phyloP scores from a whole-genome alignment of 306 rosid species.

The Purshia tridentata region DNA sequence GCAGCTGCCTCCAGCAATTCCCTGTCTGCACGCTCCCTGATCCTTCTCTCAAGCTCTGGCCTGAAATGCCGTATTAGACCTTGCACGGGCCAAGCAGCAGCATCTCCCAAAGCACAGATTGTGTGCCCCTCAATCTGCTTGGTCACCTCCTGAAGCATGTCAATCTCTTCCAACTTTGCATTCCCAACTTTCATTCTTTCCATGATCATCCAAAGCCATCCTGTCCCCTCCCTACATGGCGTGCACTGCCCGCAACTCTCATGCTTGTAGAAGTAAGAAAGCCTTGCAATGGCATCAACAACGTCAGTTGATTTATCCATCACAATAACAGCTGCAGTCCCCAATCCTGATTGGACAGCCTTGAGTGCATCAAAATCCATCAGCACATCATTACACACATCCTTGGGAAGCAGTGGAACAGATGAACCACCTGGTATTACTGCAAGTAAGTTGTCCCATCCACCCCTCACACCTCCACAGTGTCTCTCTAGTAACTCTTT shows the following conservation, averaged over 20 bases:
- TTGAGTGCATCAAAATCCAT: slow-evolving; percentile 98
- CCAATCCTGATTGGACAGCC: slow-evolving; percentile 84
- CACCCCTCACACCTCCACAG: slow-evolving; percentile 99
- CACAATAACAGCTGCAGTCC: slow-evolving; percentile 98
- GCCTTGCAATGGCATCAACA: slow-evolving; percentile 98
- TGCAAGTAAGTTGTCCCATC: slow-evolving; percentile 97
- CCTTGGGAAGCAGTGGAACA: slow-evolving; percentile 89
- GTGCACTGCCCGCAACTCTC: slow-evolving; percentile 99
- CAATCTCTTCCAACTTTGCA: slow-evolving; percentile 96
- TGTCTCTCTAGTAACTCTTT: slow-evolving; percentile 97
- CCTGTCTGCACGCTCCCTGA: slow-evolving; percentile 80
- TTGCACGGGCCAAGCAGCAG: slow-evolving; percentile 99
- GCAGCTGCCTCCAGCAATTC: slow-evolving; percentile 88
- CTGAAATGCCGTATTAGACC: slow-evolving; percentile 98
- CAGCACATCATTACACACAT: slow-evolving; percentile 81
- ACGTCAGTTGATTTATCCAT: slow-evolving; percentile 97
- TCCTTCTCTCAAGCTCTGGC: slow-evolving; percentile 98
- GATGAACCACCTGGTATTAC: slow-evolving; percentile 98
- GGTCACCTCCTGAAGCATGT: slow-evolving; percentile 98
- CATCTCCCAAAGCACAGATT: slow-evolving; percentile 95
- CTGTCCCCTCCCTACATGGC: slow-evolving; percentile 98
- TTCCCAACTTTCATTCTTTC: slow-evolving; percentile 96
- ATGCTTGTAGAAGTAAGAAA: slow-evolving; percentile 97
- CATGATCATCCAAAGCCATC: slow-evolving; percentile 99
- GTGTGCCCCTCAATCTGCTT: slow-evolving; percentile 99